Evolutionary conservation across 2,329 filamentous ascomycete species (phyloP), one percentile per base, ranked within the genome.

Genomic region (Colletotrichum sp.): DNA sequence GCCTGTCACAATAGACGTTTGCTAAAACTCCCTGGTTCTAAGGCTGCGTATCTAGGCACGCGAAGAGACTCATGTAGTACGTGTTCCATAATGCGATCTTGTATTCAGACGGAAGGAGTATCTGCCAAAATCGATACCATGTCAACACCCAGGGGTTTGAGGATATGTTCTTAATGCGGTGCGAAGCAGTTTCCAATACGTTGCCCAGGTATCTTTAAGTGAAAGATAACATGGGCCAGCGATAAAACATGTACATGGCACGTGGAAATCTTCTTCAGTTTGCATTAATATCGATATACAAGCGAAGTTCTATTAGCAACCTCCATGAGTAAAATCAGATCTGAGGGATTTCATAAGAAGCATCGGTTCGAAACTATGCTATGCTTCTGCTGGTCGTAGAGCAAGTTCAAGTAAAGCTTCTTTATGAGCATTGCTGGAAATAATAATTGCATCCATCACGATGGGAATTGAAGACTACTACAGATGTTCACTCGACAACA

Each of bases 221-320:
- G 1, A 52, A 21, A 8, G 2, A 1, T 52, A 24, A 3, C 5
- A 10, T n/a, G 18, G 9, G 2, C 16, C 8, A 44, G 16, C 6
- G 10, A 24, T 21, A 12, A 6, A 21, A 4, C 6, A 4, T 13
- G n/a, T 4, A 52, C 10, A 21, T 13, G n/a, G 1, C n/a, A 3
- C n/a, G 6, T 13, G 3, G 3, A 6, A 21, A 13, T 21, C 7
- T 21, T 52, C n/a, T 4, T 24, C 5, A 49, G 10, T 6, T 7
- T 1, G 9, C 18, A 21, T 13, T 21, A 1, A 49, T 4, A 21
- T 21, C 9, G 10, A 21, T 6, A 21, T 12, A 12, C 9, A 49
- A 49, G 18, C 5, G 44, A n/a, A 13, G 6, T 21, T 24, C 44
- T 52, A 21, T 24, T 24, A 52, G 44, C n/a, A 52, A 24, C 15